Evolutionary conservation across 495 filamentous ascomycete species (phyloP).

Genomic region (Xylaria scruposa): DNA sequence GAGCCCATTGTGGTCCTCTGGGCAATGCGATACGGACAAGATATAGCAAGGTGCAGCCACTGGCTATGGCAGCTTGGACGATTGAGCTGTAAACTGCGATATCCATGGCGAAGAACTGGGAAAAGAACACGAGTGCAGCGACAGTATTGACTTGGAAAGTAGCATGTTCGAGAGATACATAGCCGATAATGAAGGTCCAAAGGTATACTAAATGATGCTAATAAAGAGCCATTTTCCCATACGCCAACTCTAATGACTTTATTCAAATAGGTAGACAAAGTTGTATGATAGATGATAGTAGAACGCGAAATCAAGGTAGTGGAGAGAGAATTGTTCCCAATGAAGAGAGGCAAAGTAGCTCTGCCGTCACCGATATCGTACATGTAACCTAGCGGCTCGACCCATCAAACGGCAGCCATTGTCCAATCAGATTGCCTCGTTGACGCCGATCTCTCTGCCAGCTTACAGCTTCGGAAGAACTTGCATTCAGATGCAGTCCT

Average conservation of each 20-base stretch:
- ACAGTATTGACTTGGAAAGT: slow-evolving; percentile 21
- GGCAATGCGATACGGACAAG: slow-evolving; percentile 30
- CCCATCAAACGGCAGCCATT: slow-evolving; percentile 1
- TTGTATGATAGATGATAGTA: background rate
- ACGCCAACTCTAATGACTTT: background rate
- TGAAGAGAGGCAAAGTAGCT: slow-evolving; percentile 2
- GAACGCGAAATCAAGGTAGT: background rate
- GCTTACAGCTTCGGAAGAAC: background rate
- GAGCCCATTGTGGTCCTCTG: slow-evolving; percentile 40
- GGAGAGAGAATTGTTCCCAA: background rate
- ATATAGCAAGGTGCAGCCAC: slow-evolving; percentile 34
- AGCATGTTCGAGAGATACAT: slow-evolving; percentile 21
- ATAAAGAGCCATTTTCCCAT: background rate
- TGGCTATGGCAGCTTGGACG: slow-evolving; percentile 36
- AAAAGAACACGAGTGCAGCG: slow-evolving; percentile 21
- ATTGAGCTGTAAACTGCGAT: slow-evolving; percentile 30
- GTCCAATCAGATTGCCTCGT: slow-evolving; percentile 8
- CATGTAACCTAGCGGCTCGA: background rate
- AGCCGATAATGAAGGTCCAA: background rate
- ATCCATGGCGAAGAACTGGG: slow-evolving; percentile 31
- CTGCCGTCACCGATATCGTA: background rate
- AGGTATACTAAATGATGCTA: background rate
- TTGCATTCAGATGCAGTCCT: background rate
- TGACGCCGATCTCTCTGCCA: slow-evolving; percentile 1
- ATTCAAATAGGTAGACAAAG: background rate